Evolutionary conservation across 441 rosid genomes (phyloP).

Genomic region (Arabidopsis hybrid): DNA sequence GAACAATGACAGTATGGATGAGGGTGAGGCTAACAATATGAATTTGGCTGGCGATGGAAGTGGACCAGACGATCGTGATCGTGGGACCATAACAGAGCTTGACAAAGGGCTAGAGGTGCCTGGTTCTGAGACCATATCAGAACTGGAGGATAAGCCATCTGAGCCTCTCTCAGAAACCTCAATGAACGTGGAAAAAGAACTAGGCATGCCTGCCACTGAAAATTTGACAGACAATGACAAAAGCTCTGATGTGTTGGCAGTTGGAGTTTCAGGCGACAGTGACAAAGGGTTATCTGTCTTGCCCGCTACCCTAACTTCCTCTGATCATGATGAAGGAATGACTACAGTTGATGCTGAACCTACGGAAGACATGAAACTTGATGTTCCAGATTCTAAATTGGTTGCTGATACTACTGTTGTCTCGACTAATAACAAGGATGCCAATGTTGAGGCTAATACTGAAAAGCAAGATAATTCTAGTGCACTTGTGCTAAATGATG

Average conservation of each 20-base stretch:
- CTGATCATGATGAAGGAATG: slow-evolving; percentile 36
- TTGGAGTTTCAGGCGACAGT: slow-evolving; percentile 30
- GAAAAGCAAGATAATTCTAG: slow-evolving; percentile 43
- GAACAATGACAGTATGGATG: slow-evolving; percentile 10
- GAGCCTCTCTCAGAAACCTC: slow-evolving; percentile 45
- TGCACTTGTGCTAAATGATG: slow-evolving; percentile 43
- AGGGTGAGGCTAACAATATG: slow-evolving; percentile 17
- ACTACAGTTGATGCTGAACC: slow-evolving; percentile 35
- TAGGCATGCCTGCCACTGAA: slow-evolving; percentile 33
- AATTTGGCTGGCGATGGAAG: slow-evolving; percentile 24
- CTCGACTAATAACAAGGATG: slow-evolving; percentile 29
- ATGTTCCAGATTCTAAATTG: slow-evolving; percentile 40
- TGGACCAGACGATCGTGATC: slow-evolving; percentile 14
- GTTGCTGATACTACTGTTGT: slow-evolving; percentile 29
- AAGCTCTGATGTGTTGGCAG: slow-evolving; percentile 31
- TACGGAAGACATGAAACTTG: slow-evolving; percentile 36
- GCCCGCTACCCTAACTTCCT: slow-evolving; percentile 34
- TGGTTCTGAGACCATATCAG: slow-evolving; percentile 24
- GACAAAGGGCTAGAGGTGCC: slow-evolving; percentile 27
- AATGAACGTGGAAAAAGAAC: slow-evolving; percentile 39
- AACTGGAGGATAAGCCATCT: slow-evolving; percentile 32
- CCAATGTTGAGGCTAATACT: slow-evolving; percentile 36
- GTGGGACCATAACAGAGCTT: slow-evolving; percentile 30
- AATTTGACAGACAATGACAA: slow-evolving; percentile 21
- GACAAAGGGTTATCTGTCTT: slow-evolving; percentile 27